Base-by-base conservation (phyloP, 768 basidiomycete species). In the Amanita phalloides region DNA sequence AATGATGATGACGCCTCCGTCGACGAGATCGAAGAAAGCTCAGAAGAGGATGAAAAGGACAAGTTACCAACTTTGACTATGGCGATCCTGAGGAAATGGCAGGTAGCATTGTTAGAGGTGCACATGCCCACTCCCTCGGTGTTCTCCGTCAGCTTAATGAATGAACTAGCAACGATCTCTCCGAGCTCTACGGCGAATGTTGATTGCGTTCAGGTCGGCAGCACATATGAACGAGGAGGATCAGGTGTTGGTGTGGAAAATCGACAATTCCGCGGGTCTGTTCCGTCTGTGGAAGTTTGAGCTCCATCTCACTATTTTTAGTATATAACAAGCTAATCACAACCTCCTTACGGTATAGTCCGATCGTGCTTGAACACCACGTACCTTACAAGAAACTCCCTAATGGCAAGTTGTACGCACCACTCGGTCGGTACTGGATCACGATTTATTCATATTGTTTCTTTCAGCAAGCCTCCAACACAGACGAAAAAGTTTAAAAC, bases 321-420 rank as follows among this genome's bases (percentile, higher is more conserved):
- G 93, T 97, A n/a, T 98, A 94, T 70, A 86, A 85, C 71, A 96
- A 97, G 69, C 76, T 98, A 20, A 73, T 99, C 41, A 79, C 79
- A 9, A 95, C 94, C 0, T 70, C 92, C 1, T 72, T 99, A 25
- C 82, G 81, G 61, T 99, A 90, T 67, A 94, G 94, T 0, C 94
- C 96, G 2, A 76, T 97, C 37, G 76, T 97, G 6, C 75, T 99
- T 14, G 75, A 79, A 45, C 84, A 94, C 60, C 94, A 97, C 58
- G 72, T 88, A 33, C 94, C 95, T 0, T 91, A 82, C 71, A 95
- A 92, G 69, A 82, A 78, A 1, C 74, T 84, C 23, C 62, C 82
- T 1, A 82, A 82, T 58, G 96, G 94, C 48, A 89, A 86, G 76
- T 85, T 87, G 94, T 95, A 61, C 45, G 89, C 73, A 33, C 39